Evolutionary conservation across 2,329 filamentous ascomycete species (phyloP).

Genomic region (Cercospora sp.): DNA sequence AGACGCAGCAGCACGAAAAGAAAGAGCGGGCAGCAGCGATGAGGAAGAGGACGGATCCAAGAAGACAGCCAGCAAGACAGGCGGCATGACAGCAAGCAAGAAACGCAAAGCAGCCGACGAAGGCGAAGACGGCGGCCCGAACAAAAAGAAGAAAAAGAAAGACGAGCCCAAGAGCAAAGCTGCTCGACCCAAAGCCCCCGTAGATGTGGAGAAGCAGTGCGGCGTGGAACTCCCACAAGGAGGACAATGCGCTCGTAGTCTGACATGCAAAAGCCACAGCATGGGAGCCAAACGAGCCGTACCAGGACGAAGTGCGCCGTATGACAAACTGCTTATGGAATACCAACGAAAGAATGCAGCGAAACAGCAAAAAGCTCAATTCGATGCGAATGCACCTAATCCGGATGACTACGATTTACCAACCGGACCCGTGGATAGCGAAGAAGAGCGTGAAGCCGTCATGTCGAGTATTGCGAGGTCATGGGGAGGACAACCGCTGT

Average conservation of each 20-base stretch:
- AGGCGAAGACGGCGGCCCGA: conserved; percentile 71
- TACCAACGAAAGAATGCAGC: conserved; percentile 94
- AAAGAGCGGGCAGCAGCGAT: conserved; percentile 42
- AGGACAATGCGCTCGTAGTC: conserved; percentile 77
- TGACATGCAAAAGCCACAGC: conserved; percentile 87
- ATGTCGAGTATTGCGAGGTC: conserved; percentile 75
- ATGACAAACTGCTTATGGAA: conserved; percentile 75
- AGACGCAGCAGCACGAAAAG: conserved; percentile 51
- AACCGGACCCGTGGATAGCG: conserved; percentile 77
- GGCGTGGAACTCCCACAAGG: conserved; percentile 83
- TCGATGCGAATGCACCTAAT: conserved; percentile 80
- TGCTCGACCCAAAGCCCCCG: conserved; percentile 81
- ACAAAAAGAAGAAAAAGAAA: conserved; percentile 76
- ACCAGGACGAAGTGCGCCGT: conserved; percentile 79
- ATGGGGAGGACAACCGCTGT: conserved; percentile 70
- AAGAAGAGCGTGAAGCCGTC: conserved; percentile 87
- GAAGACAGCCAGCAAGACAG: conserved; percentile 35
- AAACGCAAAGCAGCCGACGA: conserved; percentile 51
- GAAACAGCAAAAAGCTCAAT: conserved; percentile 92
- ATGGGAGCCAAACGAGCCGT: conserved; percentile 94
- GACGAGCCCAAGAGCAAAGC: conserved; percentile 58
- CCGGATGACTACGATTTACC: conserved; percentile 81
- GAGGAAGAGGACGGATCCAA: conserved; percentile 39
- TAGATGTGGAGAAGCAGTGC: conserved; percentile 90
- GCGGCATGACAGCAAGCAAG: conserved; percentile 39